Percentiles rank a stretch among this genome's conserved stretches.
Evolutionary conservation across 139 green algal genomes (phyloP).

Genomic region (Microglena sp.): DNA sequence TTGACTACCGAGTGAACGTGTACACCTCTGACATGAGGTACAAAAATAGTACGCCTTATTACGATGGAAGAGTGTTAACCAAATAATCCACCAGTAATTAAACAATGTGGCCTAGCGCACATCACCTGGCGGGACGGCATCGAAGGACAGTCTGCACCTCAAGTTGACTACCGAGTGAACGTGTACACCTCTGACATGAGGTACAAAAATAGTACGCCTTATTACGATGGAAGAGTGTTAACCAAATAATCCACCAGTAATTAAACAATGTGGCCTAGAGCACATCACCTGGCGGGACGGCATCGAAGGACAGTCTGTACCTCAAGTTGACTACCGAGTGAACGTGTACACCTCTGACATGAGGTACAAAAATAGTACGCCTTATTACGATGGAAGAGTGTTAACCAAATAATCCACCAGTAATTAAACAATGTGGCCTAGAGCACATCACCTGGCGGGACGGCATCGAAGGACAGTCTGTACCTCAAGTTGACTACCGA

Average conservation of each 20-base stretch:
- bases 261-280: constrained; percentile 16
- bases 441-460: constrained; percentile 30
- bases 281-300: constrained; percentile 30
- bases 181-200: constrained; percentile 35
- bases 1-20: constrained; percentile 22
- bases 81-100: background rate
- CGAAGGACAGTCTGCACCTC: constrained; percentile 4
- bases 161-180: constrained; percentile 21
- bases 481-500: constrained; percentile 20
- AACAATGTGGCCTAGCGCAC: constrained; percentile 23
- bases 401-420: background rate
- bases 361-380: constrained; percentile 8
- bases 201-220: constrained; percentile 3
- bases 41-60: background rate
- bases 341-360: constrained; percentile 33
- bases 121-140: constrained; percentile 24
- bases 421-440: constrained; percentile 11
- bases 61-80: background rate
- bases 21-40: constrained; percentile 36
- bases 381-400: background rate
- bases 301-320: background rate
- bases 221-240: background rate
- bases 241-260: background rate
- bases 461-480: constrained; percentile 9
- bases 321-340: constrained; percentile 23